Conservation (phyloP, 768 basidiomycete genomes). For the Lyophyllum decastes region DNA sequence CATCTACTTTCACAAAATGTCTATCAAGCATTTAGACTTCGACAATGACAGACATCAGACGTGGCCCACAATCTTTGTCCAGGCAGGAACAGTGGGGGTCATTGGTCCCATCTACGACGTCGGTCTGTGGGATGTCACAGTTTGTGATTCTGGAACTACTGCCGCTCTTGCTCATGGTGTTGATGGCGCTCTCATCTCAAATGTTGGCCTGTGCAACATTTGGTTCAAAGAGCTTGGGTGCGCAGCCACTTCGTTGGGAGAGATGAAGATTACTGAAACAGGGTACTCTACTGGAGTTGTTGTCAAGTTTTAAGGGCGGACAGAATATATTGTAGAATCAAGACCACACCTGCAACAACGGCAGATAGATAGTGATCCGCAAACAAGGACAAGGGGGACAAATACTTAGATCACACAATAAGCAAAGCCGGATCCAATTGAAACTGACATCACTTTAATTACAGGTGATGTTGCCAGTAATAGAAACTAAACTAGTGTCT, state of each 20-base stretch:
- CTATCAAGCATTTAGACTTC: constrained; percentile 1
- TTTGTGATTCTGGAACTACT: not conserved
- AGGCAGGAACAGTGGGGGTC: not conserved
- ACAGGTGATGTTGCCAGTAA: too few relatives aligned
- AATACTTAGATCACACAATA: too few relatives aligned
- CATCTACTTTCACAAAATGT: constrained; percentile 1
- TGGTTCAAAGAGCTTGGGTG: constrained; percentile 6
- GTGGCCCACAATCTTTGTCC: not conserved
- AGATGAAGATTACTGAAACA: constrained; percentile 2
- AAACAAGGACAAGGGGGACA: too few relatives aligned
- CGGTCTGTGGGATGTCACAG: not conserved
- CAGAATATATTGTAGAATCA: too few relatives aligned
- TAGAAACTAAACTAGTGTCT: too few relatives aligned
- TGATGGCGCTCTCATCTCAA: not conserved
- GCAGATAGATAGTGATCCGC: too few relatives aligned
- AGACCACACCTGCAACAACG: too few relatives aligned
- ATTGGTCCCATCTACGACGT: constrained; percentile 1
- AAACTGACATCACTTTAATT: too few relatives aligned
- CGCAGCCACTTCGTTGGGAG: not conserved
- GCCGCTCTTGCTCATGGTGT: not conserved
- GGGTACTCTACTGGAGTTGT: not conserved
- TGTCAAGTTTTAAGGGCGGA: too few relatives aligned
- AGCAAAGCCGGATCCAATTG: too few relatives aligned
- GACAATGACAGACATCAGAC: not conserved
- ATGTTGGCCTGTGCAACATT: not conserved